Conservation (phyloP, 2,329 filamentous ascomycete genomes). For the Hirsutella rhossiliensis region DNA sequence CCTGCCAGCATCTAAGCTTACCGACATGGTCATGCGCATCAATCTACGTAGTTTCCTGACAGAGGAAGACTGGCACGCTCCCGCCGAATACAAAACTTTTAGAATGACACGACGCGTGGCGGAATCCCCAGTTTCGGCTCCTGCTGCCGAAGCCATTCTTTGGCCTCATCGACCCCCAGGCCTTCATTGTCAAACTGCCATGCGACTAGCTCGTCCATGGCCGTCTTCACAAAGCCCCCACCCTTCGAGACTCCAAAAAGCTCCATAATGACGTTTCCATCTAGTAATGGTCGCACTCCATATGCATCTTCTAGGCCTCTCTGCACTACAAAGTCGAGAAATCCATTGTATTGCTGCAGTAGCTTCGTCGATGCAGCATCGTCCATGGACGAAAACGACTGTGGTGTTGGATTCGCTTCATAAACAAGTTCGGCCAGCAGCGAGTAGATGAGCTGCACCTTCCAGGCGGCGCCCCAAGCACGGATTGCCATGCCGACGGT, state of each 20-base stretch:
- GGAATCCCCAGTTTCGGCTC: not conserved
- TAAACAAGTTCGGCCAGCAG: not conserved
- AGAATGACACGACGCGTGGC: too few relatives aligned
- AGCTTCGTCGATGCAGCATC: not conserved
- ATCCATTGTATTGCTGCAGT: not conserved
- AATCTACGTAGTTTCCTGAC: too few relatives aligned
- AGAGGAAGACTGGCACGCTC: too few relatives aligned
- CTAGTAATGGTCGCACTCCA: not conserved
- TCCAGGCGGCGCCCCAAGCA: not conserved
- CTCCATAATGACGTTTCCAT: not conserved
- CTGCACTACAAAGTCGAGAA: not conserved
- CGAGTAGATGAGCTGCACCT: not conserved
- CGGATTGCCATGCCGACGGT: not conserved
- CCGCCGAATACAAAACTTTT: too few relatives aligned
- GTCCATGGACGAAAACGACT: not conserved
- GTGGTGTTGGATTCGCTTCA: not conserved
- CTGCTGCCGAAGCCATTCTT: not conserved
- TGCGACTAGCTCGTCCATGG: not conserved
- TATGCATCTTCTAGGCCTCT: not conserved
- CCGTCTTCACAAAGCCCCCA: not conserved
- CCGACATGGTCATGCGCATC: too few relatives aligned
- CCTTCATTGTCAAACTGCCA: not conserved
- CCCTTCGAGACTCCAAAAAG: not conserved
- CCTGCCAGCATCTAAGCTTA: too few relatives aligned
- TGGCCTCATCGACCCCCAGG: not conserved